Percentiles rank a stretch among this genome's conserved stretches.
phyloP scores from a whole-genome alignment of 257 asterid genomes.

The Solanum bukasovii region DNA sequence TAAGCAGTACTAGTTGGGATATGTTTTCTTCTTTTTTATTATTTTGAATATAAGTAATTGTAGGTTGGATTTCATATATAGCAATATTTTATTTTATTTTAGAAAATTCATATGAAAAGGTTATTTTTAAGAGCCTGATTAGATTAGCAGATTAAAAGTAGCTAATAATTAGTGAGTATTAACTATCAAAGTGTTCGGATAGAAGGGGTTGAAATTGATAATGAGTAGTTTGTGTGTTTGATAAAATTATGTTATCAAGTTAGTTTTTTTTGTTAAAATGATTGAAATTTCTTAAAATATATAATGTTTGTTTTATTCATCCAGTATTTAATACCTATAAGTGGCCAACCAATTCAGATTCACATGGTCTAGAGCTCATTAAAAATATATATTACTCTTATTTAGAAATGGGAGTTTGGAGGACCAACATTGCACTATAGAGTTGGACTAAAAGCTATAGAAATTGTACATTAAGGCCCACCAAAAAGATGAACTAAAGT shows the following conservation, averaged over 20 bases:
- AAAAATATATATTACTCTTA: background rate
- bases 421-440: too few relatives aligned
- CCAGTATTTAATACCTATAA: background rate
- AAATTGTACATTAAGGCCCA: too few relatives aligned
- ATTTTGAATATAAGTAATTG: too few relatives aligned
- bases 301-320: background rate
- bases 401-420: too few relatives aligned
- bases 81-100: too few relatives aligned
- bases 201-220: background rate
- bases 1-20: background rate
- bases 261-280: background rate
- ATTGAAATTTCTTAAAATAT: background rate
- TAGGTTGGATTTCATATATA: too few relatives aligned
- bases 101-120: background rate
- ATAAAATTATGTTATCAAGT: background rate
- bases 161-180: background rate
- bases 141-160: background rate
- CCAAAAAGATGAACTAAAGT: too few relatives aligned
- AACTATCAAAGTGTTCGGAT: background rate
- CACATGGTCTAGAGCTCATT: rapidly evolving
- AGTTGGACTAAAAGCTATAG: too few relatives aligned
- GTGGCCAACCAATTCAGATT: background rate
- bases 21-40: too few relatives aligned
- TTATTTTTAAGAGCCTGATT: background rate
- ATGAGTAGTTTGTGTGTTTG: background rate